A percentile compares a stretch with the other conserved stretches of the same genome.
These are phyloP conservation scores for Drechslerella coelobrocha DNA, from an alignment of 2,329 filamentous ascomycete genomes.

Conservation along the genomic window DNA sequence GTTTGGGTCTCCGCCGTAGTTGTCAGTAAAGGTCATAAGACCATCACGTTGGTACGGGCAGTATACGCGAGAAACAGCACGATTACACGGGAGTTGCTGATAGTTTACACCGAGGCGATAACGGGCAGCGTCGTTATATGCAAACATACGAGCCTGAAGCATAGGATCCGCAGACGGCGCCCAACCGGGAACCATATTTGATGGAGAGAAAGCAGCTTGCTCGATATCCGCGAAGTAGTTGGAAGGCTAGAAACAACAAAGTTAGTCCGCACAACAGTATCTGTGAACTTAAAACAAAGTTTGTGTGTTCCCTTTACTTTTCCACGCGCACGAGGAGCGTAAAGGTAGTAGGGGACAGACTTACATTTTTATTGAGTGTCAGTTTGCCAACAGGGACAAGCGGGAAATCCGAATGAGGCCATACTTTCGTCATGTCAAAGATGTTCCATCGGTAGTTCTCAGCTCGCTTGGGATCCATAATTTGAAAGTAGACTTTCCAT, in stretches of 20 bases:
- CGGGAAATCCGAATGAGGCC: constrained; percentile 70
- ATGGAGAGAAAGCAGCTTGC: constrained; percentile 71
- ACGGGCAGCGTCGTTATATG: constrained; percentile 69
- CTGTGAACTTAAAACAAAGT: background rate
- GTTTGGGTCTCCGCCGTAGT: constrained; percentile 62
- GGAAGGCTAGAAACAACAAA: constrained; percentile 17
- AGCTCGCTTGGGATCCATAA: constrained; percentile 68
- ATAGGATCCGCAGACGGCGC: constrained; percentile 70
- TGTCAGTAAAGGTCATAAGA: constrained; percentile 55
- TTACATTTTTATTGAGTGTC: constrained; percentile 69
- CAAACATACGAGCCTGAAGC: constrained; percentile 68
- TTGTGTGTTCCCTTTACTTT: background rate
- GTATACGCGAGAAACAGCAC: constrained; percentile 40
- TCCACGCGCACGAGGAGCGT: too few species aligned
- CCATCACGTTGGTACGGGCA: constrained; percentile 61
- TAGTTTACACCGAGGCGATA: constrained; percentile 71
- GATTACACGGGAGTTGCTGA: constrained; percentile 69
- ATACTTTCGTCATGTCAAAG: constrained; percentile 74
- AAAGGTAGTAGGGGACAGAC: background rate
- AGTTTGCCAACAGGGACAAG: constrained; percentile 68
- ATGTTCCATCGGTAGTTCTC: constrained; percentile 69
- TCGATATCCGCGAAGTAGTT: constrained; percentile 71
- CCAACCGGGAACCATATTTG: constrained; percentile 69
- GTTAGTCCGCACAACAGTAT: background rate
- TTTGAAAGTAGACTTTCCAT: constrained; percentile 71